Evolutionary conservation across 306 rosid genomes (phyloP), one percentile per base, ranked within the genome.

Genomic region (Cicer arietinum): DNA sequence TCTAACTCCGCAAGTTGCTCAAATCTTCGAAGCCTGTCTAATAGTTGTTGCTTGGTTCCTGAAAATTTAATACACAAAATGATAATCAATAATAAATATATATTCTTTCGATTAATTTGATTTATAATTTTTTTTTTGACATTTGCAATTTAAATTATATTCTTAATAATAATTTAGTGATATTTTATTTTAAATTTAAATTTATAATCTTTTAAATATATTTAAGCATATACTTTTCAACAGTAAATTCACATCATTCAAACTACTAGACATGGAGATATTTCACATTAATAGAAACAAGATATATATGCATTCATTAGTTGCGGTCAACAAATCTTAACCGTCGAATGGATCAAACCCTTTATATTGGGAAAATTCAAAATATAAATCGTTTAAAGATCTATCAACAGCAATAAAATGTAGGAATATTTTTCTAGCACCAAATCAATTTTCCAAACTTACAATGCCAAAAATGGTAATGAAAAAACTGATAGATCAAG

Each of bases 1-100:
- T 95, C 97, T 54, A 92, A 73, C 61, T 84, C 92, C 0, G 99
- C 98, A 62, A 95, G 83, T 76, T 84, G 88, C 90, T 92, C 99
- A 35, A 95, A 95, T 77, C 99, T 83, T 1, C 91, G 61, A 57
- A 92, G 99, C 84, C 92, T 86, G 70, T 86, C 84, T 54, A 92
- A 50, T 59, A 95, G 85, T 63, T 89, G 90, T 63, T 81, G 88
- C 89, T 90, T 90, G 14, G 97, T 87, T 79, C 91, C 99, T 95
- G 88, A 25, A 77, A 84, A 85, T 58, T 71, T 45, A 54, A 71
- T 13, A 63, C 51, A 47, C 4, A 69, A 59, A 41, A 42, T 4
- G 17, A 60, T 43, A 8, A 35, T 78, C 71, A 45, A 13, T 46
- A 41, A 5, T n/a, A 40, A 35, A 14, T 7, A 51, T 0, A 51